These are phyloP conservation scores for Penicillium crystallinum DNA, from an alignment of 495 filamentous ascomycete species.

Conservation along the genomic window DNA sequence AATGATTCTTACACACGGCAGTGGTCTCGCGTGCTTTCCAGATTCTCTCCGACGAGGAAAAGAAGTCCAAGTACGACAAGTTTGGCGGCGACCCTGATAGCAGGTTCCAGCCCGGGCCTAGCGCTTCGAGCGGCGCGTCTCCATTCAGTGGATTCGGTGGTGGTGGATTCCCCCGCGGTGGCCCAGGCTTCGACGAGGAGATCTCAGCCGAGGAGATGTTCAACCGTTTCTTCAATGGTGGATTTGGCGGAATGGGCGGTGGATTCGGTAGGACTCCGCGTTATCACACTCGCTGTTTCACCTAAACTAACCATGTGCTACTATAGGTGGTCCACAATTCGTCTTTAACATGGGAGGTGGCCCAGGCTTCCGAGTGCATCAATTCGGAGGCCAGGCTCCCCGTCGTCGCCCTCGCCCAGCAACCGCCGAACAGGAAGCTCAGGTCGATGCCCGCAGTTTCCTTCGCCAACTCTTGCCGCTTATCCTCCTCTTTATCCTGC, in stretches of 20 bases:
- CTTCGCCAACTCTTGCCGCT: conserved; percentile 72
- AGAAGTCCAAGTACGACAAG: conserved; percentile 78
- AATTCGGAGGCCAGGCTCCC: conserved; percentile 69
- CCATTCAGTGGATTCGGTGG: conserved; percentile 68
- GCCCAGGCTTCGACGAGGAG: conserved; percentile 70
- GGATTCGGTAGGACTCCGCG: conserved; percentile 52
- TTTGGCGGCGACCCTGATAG: conserved; percentile 90
- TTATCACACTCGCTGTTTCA: neutral
- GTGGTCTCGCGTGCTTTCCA: conserved; percentile 94
- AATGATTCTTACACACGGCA: conserved; percentile 22
- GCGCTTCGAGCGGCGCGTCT: conserved; percentile 39
- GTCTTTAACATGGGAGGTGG: conserved; percentile 88
- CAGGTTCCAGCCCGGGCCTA: conserved; percentile 60
- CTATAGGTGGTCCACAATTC: conserved; percentile 67
- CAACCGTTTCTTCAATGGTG: conserved; percentile 82
- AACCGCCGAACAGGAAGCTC: conserved; percentile 47
- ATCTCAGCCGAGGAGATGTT: conserved; percentile 97
- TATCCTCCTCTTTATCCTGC: conserved; percentile 81
- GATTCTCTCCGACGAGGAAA: conserved; percentile 87
- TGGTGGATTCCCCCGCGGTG: conserved; percentile 48
- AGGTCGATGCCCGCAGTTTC: conserved; percentile 40
- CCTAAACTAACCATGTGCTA: neutral
- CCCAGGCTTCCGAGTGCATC: conserved; percentile 77
- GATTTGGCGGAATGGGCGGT: conserved; percentile 45
- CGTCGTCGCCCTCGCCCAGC: conserved; percentile 65